Evolutionary conservation across 2,329 filamentous ascomycete genomes (phyloP).

Genomic region (Leptographium radiaticola): DNA sequence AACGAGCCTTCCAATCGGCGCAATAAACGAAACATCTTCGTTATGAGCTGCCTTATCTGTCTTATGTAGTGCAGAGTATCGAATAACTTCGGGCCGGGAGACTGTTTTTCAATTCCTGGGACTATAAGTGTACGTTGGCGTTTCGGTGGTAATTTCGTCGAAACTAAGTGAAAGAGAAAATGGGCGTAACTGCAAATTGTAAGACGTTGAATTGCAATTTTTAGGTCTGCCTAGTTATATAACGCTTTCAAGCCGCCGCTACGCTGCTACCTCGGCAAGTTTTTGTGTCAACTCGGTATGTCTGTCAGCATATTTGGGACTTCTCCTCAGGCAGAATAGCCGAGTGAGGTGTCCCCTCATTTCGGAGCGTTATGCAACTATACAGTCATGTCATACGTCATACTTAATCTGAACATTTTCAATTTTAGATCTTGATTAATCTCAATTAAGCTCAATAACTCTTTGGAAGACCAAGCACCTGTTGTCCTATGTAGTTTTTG

Average conservation of each 20-base stretch:
- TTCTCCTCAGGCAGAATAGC: too few species aligned
- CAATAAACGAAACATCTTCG: neutral
- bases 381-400: too few species aligned
- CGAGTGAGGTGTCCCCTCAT: neutral
- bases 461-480: conserved; percentile 49
- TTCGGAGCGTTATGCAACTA: too few species aligned
- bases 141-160: neutral
- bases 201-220: too few species aligned
- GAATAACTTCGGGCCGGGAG: neutral
- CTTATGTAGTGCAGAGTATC: neutral
- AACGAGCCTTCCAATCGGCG: neutral
- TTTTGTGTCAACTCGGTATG: neutral
- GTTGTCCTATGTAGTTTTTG: conserved; percentile 58
- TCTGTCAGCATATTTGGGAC: neutral
- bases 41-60: neutral
- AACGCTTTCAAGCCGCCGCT: neutral
- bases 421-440: neutral
- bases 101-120: neutral
- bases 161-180: too few species aligned
- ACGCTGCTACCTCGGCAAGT: neutral
- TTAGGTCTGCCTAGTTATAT: neutral
- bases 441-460: conserved; percentile 43
- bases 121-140: neutral
- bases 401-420: neutral
- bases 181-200: too few species aligned